Base-by-base conservation (phyloP, 2,329 filamentous ascomycete genomes). In the Exophiala phaeomuriformis region DNA sequence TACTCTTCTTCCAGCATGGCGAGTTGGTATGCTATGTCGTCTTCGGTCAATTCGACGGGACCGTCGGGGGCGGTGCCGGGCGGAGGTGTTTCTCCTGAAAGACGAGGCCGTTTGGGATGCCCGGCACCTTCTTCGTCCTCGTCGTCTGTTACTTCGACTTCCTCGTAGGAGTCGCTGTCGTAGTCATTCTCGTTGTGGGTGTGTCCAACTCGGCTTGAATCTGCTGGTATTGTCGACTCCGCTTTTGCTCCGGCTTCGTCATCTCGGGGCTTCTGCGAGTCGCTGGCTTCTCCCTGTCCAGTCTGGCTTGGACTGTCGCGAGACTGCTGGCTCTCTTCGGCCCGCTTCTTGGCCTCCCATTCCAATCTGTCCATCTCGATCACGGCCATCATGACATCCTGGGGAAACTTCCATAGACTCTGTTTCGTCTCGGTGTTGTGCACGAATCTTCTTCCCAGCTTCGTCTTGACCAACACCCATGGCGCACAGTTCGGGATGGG, bases 341-440 rank as follows among this genome's bases (percentile, higher is more conserved):
- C 63, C 8, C 64, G 78, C 70, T 71, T 81, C 73, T 71, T 62
- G 55, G 81, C 80, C 61, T 84, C 82, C 67, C 85, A 82, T 68
- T 95, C 89, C 51, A 88, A 73, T 28, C 72, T 72, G 64, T 85
- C 82, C 50, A 93, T 87, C 9, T 83, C 80, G 3, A 80, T 67
- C 1, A 84, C 80, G 0, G 82, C 89, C 56, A 85, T 83, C 78
- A 90, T 84, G 35, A 98, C 77, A 67, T 93, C 85, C 51, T 88
- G 82, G 0, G 93, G 93, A 64, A 96, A 93, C 64, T 89, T 89
- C 93, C 94, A 98, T 69, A 90, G 90, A 69, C 90, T 97, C 61
- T 90, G 79, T 36, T 91, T 87, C 61, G 91, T 95, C 50, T 80
- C 79, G 0, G 84, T 81, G 62, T 98, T 95, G 73, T 95, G 88